Conservation (phyloP, 2,329 filamentous ascomycete species). For the Emmonsia crescens region DNA sequence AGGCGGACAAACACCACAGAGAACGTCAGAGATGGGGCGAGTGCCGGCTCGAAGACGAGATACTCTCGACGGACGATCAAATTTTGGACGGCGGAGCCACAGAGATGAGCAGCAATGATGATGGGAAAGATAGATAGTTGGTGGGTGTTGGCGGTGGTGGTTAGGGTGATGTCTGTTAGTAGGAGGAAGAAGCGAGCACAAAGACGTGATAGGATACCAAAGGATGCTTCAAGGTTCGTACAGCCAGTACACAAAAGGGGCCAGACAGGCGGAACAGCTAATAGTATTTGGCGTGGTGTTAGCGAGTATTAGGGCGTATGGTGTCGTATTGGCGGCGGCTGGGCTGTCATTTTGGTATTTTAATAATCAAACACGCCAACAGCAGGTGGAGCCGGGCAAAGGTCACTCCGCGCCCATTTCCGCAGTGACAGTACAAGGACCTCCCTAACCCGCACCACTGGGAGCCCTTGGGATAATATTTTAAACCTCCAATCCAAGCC, state of each 20-base stretch:
- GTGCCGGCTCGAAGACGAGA: neutral
- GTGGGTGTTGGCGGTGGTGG: slow-evolving; percentile 8
- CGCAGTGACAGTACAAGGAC: neutral
- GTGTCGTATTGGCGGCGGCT: neutral
- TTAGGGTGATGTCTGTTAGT: neutral
- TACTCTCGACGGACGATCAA: neutral
- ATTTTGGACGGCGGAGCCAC: neutral
- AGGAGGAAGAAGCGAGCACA: neutral
- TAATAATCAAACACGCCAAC: neutral
- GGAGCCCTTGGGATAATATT: no score
- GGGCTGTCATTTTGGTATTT: slow-evolving; percentile 3
- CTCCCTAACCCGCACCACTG: neutral
- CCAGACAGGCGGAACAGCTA: neutral
- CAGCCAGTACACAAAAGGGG: neutral
- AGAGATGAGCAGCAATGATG: slow-evolving; percentile 9
- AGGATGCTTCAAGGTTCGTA: neutral
- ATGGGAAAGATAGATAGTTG: slow-evolving; percentile 14
- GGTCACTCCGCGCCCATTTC: neutral
- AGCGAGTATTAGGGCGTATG: neutral
- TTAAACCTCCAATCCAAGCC: neutral
- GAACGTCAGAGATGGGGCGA: neutral
- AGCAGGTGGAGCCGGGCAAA: neutral
- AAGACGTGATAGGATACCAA: neutral
- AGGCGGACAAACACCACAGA: neutral
- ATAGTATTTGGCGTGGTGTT: neutral